Evolutionary conservation across 2,329 filamentous ascomycete species (phyloP).

Genomic region (Fusarium verrucosum): DNA sequence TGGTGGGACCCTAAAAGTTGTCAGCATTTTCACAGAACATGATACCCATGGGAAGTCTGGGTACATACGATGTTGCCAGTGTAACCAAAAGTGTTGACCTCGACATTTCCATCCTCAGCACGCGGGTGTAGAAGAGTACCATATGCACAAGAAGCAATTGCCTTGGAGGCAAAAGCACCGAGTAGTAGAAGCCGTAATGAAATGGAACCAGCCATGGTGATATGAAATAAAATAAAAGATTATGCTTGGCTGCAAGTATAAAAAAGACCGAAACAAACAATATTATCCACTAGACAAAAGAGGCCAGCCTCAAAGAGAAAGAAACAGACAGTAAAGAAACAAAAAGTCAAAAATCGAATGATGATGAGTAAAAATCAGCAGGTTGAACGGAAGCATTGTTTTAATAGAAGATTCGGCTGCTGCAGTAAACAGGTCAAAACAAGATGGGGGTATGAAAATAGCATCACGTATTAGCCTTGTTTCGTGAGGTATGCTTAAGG

Average conservation of each 20-base stretch:
- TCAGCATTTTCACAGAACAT: neutral
- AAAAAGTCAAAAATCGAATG: conserved; percentile 23
- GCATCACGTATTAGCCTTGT: neutral
- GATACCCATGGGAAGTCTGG: rapidly evolving
- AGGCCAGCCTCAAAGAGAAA: conserved; percentile 27
- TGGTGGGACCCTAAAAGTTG: conserved; percentile 55
- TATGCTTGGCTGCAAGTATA: neutral
- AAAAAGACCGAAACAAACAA: conserved; percentile 7
- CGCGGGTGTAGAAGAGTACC: conserved; percentile 50
- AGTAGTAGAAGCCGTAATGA: conserved; percentile 12
- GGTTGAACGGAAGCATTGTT: conserved; percentile 8
- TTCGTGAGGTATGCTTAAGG: conserved; percentile 9
- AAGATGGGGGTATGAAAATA: conserved; percentile 1
- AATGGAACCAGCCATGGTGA: conserved; percentile 27
- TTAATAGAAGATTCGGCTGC: conserved; percentile 3
- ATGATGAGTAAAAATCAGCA: conserved; percentile 27
- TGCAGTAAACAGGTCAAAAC: neutral
- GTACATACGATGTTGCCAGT: conserved; percentile 14
- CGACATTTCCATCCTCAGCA: conserved; percentile 44
- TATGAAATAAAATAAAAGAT: neutral
- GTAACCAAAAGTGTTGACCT: conserved; percentile 51
- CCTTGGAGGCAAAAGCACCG: conserved; percentile 26
- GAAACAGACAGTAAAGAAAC: neutral
- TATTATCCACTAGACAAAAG: conserved; percentile 6
- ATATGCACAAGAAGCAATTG: conserved; percentile 52